Evolutionary conservation across 176 grass and related monocot species (phyloP).

Genomic region (Cenchrus purpureus): DNA sequence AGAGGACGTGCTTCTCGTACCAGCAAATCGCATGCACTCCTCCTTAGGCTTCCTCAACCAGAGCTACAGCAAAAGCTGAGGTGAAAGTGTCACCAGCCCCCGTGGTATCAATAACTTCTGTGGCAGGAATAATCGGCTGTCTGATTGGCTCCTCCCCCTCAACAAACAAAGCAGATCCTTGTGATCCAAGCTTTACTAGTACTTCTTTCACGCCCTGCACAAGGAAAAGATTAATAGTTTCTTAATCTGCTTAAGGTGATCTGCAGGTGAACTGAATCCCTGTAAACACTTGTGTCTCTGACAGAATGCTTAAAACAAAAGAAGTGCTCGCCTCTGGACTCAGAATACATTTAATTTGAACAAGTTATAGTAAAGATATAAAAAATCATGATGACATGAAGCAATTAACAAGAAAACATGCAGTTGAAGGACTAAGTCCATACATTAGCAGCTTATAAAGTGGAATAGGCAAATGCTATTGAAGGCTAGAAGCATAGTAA

Average conservation of each 20-base stretch:
- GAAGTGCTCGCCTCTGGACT: background rate
- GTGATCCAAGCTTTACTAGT: slow-evolving; percentile 86
- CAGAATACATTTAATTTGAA: slow-evolving; percentile 3
- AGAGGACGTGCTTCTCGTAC: slow-evolving; percentile 40
- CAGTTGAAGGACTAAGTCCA: slow-evolving; percentile 2
- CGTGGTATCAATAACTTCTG: slow-evolving; percentile 81
- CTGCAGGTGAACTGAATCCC: background rate
- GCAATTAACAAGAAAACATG: slow-evolving; percentile 14
- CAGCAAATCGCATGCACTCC: slow-evolving; percentile 92
- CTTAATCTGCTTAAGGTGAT: slow-evolving; percentile 3
- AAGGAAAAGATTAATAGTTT: background rate
- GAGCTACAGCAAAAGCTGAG: slow-evolving; percentile 90
- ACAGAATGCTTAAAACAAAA: slow-evolving; percentile 1
- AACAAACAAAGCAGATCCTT: slow-evolving; percentile 90
- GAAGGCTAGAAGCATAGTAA: no score
- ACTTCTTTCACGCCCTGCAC: slow-evolving; percentile 80
- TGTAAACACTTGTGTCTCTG: no score
- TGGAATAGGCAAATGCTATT: background rate
- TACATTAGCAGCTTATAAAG: slow-evolving; percentile 4
- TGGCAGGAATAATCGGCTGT: slow-evolving; percentile 71
- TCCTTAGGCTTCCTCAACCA: slow-evolving; percentile 81
- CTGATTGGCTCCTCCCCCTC: slow-evolving; percentile 78
- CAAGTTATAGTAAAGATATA: background rate
- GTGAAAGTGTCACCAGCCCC: slow-evolving; percentile 97
- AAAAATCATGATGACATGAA: no score